These are phyloP conservation scores for Capronia coronata DNA, from an alignment of 2,329 filamentous ascomycete genomes.

Conservation along the genomic window DNA sequence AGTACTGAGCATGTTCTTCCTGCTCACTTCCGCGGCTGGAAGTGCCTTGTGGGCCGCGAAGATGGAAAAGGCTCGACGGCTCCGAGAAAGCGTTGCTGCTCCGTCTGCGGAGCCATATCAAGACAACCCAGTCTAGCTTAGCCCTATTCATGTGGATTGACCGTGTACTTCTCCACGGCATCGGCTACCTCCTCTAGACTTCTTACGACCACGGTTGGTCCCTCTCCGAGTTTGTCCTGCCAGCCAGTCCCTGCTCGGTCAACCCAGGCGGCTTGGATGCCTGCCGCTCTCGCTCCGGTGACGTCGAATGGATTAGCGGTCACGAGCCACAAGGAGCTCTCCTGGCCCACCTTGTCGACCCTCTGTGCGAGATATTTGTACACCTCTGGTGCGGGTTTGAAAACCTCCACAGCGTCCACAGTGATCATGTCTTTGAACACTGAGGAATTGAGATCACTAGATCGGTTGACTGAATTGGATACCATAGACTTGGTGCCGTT, in stretches of 20 bases:
- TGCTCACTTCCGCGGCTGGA: constrained; percentile 78
- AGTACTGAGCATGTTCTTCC: constrained; percentile 85
- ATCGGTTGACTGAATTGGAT: constrained; percentile 51
- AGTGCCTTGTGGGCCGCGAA: constrained; percentile 79
- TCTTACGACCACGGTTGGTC: constrained; percentile 50
- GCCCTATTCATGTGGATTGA: background rate
- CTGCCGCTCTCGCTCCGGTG: constrained; percentile 55
- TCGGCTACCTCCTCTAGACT: constrained; percentile 54
- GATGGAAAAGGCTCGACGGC: constrained; percentile 56
- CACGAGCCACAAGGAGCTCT: constrained; percentile 58
- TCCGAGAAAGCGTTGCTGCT: constrained; percentile 27
- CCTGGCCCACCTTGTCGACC: constrained; percentile 43
- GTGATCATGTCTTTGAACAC: constrained; percentile 54
- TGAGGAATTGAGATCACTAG: constrained; percentile 47
- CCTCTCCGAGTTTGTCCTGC: constrained; percentile 54
- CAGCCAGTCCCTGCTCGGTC: constrained; percentile 58
- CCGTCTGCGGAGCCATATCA: constrained; percentile 33
- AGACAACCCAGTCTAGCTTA: constrained; percentile 31
- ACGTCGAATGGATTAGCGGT: constrained; percentile 69
- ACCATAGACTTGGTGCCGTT: constrained; percentile 64
- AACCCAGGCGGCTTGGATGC: constrained; percentile 61
- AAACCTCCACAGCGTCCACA: constrained; percentile 54
- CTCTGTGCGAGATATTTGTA: constrained; percentile 55
- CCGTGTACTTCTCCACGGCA: constrained; percentile 29
- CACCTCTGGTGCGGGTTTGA: constrained; percentile 58